Evolutionary conservation across 441 rosid genomes (phyloP).

Genomic region (Corymbia calophylla): DNA sequence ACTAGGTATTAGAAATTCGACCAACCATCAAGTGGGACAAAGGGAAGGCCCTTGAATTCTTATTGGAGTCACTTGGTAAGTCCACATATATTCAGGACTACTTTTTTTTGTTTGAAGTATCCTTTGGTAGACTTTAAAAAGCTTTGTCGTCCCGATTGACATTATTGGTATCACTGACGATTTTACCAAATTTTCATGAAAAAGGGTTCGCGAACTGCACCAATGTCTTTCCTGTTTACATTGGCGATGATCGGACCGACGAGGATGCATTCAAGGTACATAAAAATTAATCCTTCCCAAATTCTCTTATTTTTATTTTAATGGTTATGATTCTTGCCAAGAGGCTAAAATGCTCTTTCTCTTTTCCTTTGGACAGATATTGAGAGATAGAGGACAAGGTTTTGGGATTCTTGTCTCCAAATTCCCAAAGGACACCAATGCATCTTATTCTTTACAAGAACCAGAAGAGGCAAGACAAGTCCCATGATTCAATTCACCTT

Average conservation of each 20-base stretch:
- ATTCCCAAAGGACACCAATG: slow-evolving; percentile 72
- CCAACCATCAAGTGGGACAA: slow-evolving; percentile 95
- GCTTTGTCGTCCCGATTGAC: neutral
- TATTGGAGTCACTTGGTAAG: slow-evolving; percentile 87
- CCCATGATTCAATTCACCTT: neutral
- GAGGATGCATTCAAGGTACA: slow-evolving; percentile 98
- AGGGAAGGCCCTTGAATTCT: slow-evolving; percentile 94
- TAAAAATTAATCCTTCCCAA: neutral
- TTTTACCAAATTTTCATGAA: neutral
- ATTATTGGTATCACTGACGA: neutral
- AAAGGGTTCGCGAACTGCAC: slow-evolving; percentile 65
- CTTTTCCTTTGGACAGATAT: slow-evolving; percentile 31
- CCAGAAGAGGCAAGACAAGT: slow-evolving; percentile 62
- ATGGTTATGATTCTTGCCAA: neutral
- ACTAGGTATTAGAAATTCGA: slow-evolving; percentile 86
- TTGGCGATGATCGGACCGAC: slow-evolving; percentile 92
- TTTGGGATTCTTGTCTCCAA: slow-evolving; percentile 89
- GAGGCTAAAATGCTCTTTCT: neutral
- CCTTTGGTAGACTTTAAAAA: neutral
- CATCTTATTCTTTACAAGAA: slow-evolving; percentile 77
- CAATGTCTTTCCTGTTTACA: slow-evolving; percentile 79
- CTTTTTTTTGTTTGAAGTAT: neutral
- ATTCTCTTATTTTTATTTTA: neutral
- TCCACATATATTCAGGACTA: neutral
- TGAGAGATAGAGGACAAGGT: slow-evolving; percentile 75